Evolutionary conservation across 2,329 filamentous ascomycete genomes (phyloP).

Genomic region (Cladophialophora psammophila): DNA sequence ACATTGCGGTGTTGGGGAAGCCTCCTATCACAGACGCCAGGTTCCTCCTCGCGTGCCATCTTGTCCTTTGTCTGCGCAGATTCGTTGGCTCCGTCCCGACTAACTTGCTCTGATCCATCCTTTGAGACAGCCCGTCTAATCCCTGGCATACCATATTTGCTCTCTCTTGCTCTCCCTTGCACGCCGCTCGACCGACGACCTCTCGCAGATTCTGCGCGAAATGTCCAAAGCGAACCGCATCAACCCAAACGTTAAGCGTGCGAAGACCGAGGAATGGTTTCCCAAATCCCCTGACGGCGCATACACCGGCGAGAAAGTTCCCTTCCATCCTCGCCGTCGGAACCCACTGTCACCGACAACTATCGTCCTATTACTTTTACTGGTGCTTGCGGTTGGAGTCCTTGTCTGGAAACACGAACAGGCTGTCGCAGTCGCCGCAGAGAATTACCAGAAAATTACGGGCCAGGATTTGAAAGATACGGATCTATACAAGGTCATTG

Average conservation of each 20-base stretch:
- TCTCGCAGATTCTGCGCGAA: background rate
- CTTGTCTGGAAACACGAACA: conserved; percentile 16
- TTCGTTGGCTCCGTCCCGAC: background rate
- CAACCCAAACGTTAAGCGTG: conserved; percentile 19
- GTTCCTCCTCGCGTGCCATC: conserved; percentile 1
- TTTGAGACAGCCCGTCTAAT: background rate
- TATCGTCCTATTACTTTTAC: conserved; percentile 17
- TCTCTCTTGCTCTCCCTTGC: background rate
- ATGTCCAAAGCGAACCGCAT: conserved; percentile 15
- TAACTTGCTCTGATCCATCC: background rate
- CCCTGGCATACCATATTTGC: background rate
- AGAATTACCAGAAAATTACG: conserved; percentile 21
- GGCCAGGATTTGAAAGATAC: conserved; percentile 20
- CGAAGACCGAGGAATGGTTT: conserved; percentile 21
- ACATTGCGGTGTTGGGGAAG: background rate
- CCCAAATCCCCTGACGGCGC: conserved; percentile 24
- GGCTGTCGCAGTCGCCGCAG: conserved; percentile 16
- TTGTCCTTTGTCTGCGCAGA: background rate
- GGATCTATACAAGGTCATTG: conserved; percentile 20
- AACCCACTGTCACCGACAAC: conserved; percentile 1
- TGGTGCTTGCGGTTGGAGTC: conserved; percentile 9
- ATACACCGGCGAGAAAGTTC: conserved; percentile 24
- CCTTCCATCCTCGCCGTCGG: conserved; percentile 10
- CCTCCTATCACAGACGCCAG: conserved; percentile 2
- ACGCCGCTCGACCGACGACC: background rate